A percentile compares a stretch with the other conserved stretches of the same genome.
Conservation (phyloP, 768 basidiomycete species). For the Russula lepida region DNA sequence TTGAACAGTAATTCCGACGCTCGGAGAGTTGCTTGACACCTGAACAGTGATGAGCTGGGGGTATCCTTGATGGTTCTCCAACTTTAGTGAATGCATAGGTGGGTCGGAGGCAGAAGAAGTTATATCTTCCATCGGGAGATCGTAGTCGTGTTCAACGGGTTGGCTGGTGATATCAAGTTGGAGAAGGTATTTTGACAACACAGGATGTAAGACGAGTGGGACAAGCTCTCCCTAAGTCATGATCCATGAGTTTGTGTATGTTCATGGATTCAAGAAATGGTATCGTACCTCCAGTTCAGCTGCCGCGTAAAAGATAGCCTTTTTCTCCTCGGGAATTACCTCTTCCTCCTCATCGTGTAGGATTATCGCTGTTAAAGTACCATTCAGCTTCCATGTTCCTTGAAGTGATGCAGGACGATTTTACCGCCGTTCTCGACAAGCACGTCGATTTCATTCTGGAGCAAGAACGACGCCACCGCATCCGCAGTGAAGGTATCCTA, state of each 20-base stretch:
- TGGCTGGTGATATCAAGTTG: conserved; percentile 6
- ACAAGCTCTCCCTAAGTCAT: conserved; percentile 3
- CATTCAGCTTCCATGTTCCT: not conserved
- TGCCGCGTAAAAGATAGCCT: conserved; percentile 8
- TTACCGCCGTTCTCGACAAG: conserved; percentile 12
- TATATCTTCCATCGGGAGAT: conserved; percentile 9
- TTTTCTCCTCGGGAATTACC: not conserved
- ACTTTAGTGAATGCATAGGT: conserved; percentile 1
- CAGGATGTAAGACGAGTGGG: conserved; percentile 12
- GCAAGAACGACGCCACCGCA: conserved; percentile 2
- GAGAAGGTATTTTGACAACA: conserved; percentile 7
- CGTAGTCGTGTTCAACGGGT: conserved; percentile 6
- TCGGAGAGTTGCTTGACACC: not conserved
- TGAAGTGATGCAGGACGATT: not conserved
- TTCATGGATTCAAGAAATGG: not conserved
- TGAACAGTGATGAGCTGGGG: conserved; percentile 1
- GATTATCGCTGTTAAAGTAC: not conserved
- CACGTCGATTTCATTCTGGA: conserved; percentile 5
- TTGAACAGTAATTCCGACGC: conserved; percentile 4
- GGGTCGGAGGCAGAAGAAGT: conserved; percentile 1
- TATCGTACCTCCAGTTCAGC: conserved; percentile 3
- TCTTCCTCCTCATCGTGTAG: conserved; percentile 3
- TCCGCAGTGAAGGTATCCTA: conserved; percentile 13
- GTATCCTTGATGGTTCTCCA: conserved; percentile 12
- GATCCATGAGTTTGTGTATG: not conserved